Base-by-base conservation (phyloP, 2,329 filamentous ascomycete genomes). In the Phoma sp. region DNA sequence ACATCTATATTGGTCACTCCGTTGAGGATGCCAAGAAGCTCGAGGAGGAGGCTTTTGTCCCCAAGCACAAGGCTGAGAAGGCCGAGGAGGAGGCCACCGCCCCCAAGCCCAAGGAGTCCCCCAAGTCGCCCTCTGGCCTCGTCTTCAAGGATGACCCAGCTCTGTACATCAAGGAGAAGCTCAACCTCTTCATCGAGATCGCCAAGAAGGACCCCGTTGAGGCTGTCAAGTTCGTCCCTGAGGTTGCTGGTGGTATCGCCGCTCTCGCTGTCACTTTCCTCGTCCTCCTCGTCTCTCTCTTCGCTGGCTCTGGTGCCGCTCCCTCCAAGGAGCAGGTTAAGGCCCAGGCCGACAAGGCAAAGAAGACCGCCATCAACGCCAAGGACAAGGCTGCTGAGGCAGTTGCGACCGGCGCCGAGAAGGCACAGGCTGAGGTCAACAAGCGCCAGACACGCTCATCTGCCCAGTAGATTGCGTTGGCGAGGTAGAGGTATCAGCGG, bases 1-100 rank as follows among this genome's bases (percentile, higher is more conserved):
- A 99, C 88, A 96, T 99, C 84, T 99, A 98, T 86, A 92, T 99
- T 76, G 95, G 95, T 61, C 95, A 99, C 87, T 98, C 93, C 17
- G 77, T 95, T 66, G 92, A 92, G 74, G 95, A 99, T 66, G 95
- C 95, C 59, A 87, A 90, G 78, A 90, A 93, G 81, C 83, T 99
- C 73, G 90, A 92, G 69, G 84, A 89, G 62, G 91, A 96, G 84
- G 91, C 92, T 49, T 99, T 93, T 77, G 88, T 91, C 73, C 80
- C 92, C 80, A 99, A 99, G 90, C 84, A 87, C 76, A 82, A 87
- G 50, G 81, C 91, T 45, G 95, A 99, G 83, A 84, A 89, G 82
- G 86, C 88, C 40, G 83, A 91, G 65, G 90, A 95, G 75, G 85
- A 90, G 66, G 89, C 88, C 54, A 84, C 84, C 68, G 91, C 89